phyloP scores from a whole-genome alignment of 1,284 basidiomycete genomes.

The Pascua guehoae region DNA sequence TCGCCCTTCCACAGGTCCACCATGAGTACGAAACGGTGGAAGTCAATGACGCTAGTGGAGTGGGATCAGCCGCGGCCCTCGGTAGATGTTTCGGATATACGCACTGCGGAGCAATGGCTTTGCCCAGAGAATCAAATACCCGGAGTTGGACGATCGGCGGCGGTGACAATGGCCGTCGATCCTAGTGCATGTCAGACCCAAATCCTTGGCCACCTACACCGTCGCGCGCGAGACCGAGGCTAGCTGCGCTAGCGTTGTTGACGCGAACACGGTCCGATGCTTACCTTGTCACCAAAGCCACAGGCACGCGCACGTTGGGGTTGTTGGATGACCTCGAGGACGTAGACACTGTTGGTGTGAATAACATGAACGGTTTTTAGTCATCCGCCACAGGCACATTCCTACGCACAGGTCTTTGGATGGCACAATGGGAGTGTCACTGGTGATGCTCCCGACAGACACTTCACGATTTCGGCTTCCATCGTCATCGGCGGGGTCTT shows the following conservation, averaged over 20 bases:
- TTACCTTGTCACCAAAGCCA: constrained; percentile 88
- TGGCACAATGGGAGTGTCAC: background rate
- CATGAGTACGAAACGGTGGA: constrained; percentile 78
- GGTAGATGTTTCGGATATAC: constrained; percentile 36
- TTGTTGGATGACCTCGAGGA: constrained; percentile 77
- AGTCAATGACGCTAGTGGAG: constrained; percentile 55
- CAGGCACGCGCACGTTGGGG: constrained; percentile 86
- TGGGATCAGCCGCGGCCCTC: background rate
- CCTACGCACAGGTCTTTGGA: constrained; percentile 3
- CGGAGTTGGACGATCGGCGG: constrained; percentile 63
- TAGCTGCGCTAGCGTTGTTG: too few species aligned
- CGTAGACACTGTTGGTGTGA: constrained; percentile 60
- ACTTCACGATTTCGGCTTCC: constrained; percentile 3
- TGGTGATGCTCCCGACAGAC: background rate
- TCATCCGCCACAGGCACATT: background rate
- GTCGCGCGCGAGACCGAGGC: too few species aligned
- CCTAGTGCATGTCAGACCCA: constrained; percentile 53
- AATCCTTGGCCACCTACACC: too few species aligned
- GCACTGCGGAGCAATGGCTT: constrained; percentile 70
- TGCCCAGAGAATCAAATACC: constrained; percentile 54
- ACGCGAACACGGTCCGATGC: constrained; percentile 17
- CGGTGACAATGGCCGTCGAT: constrained; percentile 82
- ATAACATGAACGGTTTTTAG: background rate
- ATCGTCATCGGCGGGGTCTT: constrained; percentile 7
- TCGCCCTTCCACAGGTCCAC: constrained; percentile 84